Base-by-base conservation (phyloP, 2,329 filamentous ascomycete species). In the Pseudopithomyces maydicus region DNA sequence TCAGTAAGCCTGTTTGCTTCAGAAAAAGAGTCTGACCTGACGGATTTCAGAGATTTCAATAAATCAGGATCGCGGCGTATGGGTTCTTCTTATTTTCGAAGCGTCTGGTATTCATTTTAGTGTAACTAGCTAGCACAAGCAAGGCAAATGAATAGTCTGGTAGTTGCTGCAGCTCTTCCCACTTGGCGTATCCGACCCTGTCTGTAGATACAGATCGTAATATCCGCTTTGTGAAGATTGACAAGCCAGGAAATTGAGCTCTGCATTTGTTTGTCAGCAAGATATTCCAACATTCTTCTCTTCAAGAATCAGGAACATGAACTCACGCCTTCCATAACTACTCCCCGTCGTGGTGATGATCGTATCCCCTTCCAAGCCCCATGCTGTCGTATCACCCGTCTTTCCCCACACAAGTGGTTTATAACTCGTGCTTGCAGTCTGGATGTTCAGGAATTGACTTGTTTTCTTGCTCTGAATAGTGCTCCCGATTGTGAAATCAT, bases 141-240 rank as follows among this genome's bases (percentile, higher is more conserved):
- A 84, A 32, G 82, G 82, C 64, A 84, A 67, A 71, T 85, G 83
- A 54, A 85, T 74, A 23, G 81, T 83, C 74, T 84, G 81, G 56
- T 81, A 83, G 65, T 84, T 84, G 61, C 80, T 84, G 62, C 82
- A 85, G 4, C 75, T 80, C 69, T 74, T 75, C 2, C 81, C 82
- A 51, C 75, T 78, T 1, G 82, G 82, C 35, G 73, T 74, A 35
- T 82, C 80, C 47, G 77, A 81, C 1, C 82, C 82, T 1, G 80
- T 84, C 71, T 85, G 82, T 43, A 85, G 69, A 61, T 79, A 85
- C 14, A 84, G 62, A 69, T 82, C 80, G 70, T 81, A 84, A 48
- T 81, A 84, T 4, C 70, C 66, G 1, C 66, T 73, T 12, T 74
- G 74, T 11, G 41, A 48, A 14, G 79, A 68, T 56, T 77, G 72